Evolutionary conservation across 306 rosid genomes (phyloP).

Genomic region (Cucurbita ficifolia): DNA sequence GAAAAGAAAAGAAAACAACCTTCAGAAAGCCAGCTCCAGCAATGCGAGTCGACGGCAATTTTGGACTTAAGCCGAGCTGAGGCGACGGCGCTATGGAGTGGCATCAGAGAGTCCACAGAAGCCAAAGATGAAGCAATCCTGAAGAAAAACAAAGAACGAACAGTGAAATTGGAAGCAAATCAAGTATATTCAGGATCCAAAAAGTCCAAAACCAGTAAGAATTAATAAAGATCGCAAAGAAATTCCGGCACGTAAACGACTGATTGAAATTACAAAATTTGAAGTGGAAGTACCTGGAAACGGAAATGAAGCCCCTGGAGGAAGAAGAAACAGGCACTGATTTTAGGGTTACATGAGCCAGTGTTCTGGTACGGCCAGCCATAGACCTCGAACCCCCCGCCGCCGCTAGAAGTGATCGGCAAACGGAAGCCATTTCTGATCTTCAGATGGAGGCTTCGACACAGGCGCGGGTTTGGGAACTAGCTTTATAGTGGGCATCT

Average conservation of each 20-base stretch:
- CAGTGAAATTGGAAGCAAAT: background rate
- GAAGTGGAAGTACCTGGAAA: conserved; percentile 33
- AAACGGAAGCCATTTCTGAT: conserved; percentile 11
- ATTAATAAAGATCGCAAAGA: background rate
- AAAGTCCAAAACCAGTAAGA: background rate
- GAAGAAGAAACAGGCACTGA: conserved; percentile 25
- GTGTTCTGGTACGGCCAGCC: conserved; percentile 28
- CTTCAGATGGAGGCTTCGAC: no score
- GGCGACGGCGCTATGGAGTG: conserved; percentile 76
- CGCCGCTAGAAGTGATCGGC: conserved; percentile 50
- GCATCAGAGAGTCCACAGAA: conserved; percentile 63
- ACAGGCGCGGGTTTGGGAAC: background rate
- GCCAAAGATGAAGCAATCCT: conserved; percentile 55
- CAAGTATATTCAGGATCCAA: background rate
- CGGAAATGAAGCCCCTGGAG: conserved; percentile 22
- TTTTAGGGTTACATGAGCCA: conserved; percentile 20
- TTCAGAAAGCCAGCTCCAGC: conserved; percentile 86
- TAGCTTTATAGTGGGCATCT: background rate
- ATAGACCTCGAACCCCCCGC: conserved; percentile 37
- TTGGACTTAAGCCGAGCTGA: conserved; percentile 72
- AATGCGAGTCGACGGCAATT: conserved; percentile 52
- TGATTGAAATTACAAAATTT: background rate
- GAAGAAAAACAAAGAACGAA: background rate
- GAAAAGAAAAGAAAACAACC: conserved; percentile 17
- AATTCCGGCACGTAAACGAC: background rate